phyloP scores from a whole-genome alignment of 345 rosid genomes.

The Schrenkiella parvula region DNA sequence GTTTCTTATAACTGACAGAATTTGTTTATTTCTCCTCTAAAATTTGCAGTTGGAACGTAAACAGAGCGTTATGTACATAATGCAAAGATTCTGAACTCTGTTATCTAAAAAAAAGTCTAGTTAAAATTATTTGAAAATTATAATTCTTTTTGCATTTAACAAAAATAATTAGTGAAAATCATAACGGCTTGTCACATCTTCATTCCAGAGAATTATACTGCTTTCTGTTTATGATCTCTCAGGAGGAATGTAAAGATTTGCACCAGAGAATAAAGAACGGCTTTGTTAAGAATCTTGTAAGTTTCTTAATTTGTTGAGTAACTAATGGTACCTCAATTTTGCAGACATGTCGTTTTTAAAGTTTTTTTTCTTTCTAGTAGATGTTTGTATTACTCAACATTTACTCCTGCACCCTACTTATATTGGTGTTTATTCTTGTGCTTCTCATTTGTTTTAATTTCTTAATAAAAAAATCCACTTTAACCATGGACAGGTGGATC shows the following conservation, averaged over 20 bases:
- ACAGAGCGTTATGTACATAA: no score
- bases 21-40: background rate
- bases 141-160: no score
- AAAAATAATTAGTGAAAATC: no score
- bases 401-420: no score
- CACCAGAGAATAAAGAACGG: constrained; percentile 52
- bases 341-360: background rate
- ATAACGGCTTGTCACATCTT: background rate
- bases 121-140: no score
- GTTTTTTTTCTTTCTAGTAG: background rate
- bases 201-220: background rate
- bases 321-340: background rate
- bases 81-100: no score
- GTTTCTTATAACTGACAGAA: background rate
- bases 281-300: constrained; percentile 61
- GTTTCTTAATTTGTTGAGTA: constrained; percentile 23
- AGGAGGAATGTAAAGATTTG: constrained; percentile 85
- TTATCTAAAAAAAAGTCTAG: no score
- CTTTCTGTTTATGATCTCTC: background rate
- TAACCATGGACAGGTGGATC: constrained; percentile 48
- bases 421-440: background rate
- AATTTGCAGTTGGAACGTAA: background rate
- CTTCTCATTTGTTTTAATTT: background rate
- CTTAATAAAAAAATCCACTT: constrained; percentile 12
- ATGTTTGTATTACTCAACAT: background rate